These are phyloP conservation scores for Lachnellula subtilissima DNA, from an alignment of 2,329 filamentous ascomycete genomes.

Conservation along the genomic window DNA sequence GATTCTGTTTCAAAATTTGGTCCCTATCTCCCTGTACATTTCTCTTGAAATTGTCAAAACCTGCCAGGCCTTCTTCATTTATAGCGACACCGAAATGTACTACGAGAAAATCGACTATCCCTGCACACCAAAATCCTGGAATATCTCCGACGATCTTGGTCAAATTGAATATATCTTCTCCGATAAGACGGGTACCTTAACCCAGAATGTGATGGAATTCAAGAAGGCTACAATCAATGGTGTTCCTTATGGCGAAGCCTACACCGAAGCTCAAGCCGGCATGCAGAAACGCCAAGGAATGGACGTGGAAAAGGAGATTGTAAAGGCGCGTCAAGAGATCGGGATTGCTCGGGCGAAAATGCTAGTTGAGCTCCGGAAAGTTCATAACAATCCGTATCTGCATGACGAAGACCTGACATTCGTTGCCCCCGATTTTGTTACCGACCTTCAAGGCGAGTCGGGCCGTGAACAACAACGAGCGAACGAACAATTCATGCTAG, in stretches of 20 bases:
- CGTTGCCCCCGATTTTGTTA: constrained; percentile 81
- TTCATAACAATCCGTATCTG: constrained; percentile 87
- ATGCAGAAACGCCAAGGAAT: constrained; percentile 91
- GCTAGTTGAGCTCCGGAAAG: constrained; percentile 64
- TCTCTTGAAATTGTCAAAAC: constrained; percentile 93
- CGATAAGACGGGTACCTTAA: constrained; percentile 86
- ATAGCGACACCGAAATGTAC: constrained; percentile 94
- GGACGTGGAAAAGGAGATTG: constrained; percentile 76
- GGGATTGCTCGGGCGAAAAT: constrained; percentile 70
- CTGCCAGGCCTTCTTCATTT: constrained; percentile 93
- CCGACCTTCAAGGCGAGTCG: constrained; percentile 73
- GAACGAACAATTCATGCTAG: constrained; percentile 89
- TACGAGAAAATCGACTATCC: constrained; percentile 91
- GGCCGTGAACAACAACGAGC: constrained; percentile 71
- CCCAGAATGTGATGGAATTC: constrained; percentile 97
- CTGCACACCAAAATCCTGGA: constrained; percentile 97
- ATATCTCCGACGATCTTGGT: constrained; percentile 95
- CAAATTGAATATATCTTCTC: constrained; percentile 99
- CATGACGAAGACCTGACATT: constrained; percentile 89
- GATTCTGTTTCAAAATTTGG: constrained; percentile 96
- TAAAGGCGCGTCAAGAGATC: constrained; percentile 70
- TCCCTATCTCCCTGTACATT: constrained; percentile 97
- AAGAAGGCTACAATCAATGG: constrained; percentile 97
- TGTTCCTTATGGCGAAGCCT: constrained; percentile 93
- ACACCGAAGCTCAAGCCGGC: constrained; percentile 92